Evolutionary conservation across 163 green algal species (phyloP), one percentile per base, ranked within the genome.

Genomic region (Coccomyxa subellipsoidea): DNA sequence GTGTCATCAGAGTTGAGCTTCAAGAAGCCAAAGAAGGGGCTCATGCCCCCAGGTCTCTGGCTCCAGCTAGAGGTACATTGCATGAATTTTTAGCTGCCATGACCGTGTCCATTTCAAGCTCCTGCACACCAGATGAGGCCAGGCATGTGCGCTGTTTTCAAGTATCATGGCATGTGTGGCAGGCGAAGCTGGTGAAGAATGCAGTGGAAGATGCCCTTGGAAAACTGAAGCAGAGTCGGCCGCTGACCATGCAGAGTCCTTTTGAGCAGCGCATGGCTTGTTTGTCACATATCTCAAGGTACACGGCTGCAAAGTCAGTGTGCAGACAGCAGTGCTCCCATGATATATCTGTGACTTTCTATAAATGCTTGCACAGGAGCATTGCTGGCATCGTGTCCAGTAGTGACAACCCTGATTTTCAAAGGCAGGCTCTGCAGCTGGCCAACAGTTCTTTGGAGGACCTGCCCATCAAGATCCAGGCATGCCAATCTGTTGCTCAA

Each of bases 231-330:
- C 1, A 73, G 10, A 34, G 29, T 8, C 66, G 66, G 27, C 66
- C 66, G 27, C 66, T 73, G 18, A 73, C 29, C 66, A 32, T 73
- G 66, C 21, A 34, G 66, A 73, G 66, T 73, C 29, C 29, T 34
- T 73, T 73, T 73, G 66, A 73, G 66, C 66, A 73, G 66, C 66
- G 66, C 66, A 73, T 73, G 66, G 66, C 29, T 23, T 73, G 66
- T 23, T 34, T 73, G 27, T 32, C 66, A 73, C 29, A 73, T 23
- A 73, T 73, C 21, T 73, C 66, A 32, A 73, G 66, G 66, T 73
- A 29, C 12, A 18, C 47, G 18, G 47, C 47, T 66, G 47, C 47
- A 66, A 12, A 66, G 47, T 66, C 12, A 29, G 47, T 59, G 47
- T 59, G 47, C 21, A 27, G 23, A 27, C 47, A 59, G 47, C 47